Base-by-base conservation (phyloP, 2,329 filamentous ascomycete species). In the Pseudopithomyces chartarum region DNA sequence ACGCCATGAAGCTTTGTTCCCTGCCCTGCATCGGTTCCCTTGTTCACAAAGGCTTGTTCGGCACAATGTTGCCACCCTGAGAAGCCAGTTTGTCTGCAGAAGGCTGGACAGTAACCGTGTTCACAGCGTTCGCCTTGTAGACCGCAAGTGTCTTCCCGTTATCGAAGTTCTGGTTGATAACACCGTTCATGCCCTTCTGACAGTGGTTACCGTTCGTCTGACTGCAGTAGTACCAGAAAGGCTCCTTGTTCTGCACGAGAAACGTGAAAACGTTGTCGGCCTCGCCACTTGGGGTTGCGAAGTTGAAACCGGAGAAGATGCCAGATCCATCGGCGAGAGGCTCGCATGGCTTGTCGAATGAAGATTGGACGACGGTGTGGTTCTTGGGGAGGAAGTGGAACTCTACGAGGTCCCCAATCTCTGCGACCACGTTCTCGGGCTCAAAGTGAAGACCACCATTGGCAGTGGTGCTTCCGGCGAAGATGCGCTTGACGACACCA, bases 171-270 rank as follows among this genome's bases (percentile, higher is more conserved):
- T 70, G 67, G 76, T 92, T 92, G 69, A 92, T 86, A 15, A 90
- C 88, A 79, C 89, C 87, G 53, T 81, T 81, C 88, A 92, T 92
- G 53, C 89, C 89, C 47, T 71, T 79, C 76, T 91, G 84, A 76
- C 90, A 94, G 78, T 94, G 90, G 10, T 65, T 58, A 0, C 64
- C 67, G 62, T 80, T 83, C 34, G 75, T 85, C 76, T 91, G 87
- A 23, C 84, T 85, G 78, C 90, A 93, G 81, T 89, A 93, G 59
- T 90, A 78, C 90, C 90, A 94, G 65, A 92, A 81, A n/a, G 90
- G 90, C 29, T 82, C 86, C 45, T 83, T 86, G 74, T 85, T 81
- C 69, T 87, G 86, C 70, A 94, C 78, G 71, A 81, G 81, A 65
- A 93, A 79, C 53, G 86, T 89, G 76, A 87, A 94, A 48, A 87